Percentiles rank a stretch among this genome's conserved stretches.
phyloP scores from a whole-genome alignment of 129 eudicot genomes.

The Helianthus tuberosus region DNA sequence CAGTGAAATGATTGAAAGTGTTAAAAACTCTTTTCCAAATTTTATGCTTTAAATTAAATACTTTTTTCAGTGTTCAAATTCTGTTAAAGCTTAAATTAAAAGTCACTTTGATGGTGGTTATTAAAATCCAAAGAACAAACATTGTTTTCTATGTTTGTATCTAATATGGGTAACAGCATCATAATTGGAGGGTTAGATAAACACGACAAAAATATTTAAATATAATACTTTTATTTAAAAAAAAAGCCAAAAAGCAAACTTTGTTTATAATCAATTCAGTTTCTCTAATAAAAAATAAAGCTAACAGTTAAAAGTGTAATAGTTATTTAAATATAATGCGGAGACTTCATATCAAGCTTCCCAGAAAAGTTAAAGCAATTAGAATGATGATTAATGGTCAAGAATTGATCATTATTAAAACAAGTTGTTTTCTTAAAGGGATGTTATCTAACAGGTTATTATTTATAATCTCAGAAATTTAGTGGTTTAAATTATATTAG shows the following conservation, averaged over 20 bases:
- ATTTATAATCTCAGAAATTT: background rate
- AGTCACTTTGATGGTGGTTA: slow-evolving; percentile 5
- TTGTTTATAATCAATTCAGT: background rate
- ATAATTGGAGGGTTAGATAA: slow-evolving; percentile 8
- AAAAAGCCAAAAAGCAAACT: slow-evolving; percentile 1
- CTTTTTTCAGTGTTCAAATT: background rate
- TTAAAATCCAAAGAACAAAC: slow-evolving; percentile 1
- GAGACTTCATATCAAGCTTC: slow-evolving; percentile 1
- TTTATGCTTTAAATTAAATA: background rate
- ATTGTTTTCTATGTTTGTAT: background rate
- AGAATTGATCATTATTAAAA: slow-evolving; percentile 9
- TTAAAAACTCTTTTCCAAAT: background rate
- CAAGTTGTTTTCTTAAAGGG: slow-evolving; percentile 16
- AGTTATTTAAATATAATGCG: background rate
- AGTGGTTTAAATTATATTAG: background rate
- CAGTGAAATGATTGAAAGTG: background rate
- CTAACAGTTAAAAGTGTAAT: slow-evolving; percentile 1
- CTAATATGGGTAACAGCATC: background rate
- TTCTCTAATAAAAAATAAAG: background rate
- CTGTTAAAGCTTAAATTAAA: background rate
- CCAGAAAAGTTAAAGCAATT: slow-evolving; percentile 1
- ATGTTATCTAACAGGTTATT: background rate
- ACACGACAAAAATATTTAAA: background rate
- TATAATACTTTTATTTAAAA: slow-evolving; percentile 2
- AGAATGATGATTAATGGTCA: background rate